Evolutionary conservation across 1,284 basidiomycete species (phyloP).

Genomic region (Agaricales sp.): DNA sequence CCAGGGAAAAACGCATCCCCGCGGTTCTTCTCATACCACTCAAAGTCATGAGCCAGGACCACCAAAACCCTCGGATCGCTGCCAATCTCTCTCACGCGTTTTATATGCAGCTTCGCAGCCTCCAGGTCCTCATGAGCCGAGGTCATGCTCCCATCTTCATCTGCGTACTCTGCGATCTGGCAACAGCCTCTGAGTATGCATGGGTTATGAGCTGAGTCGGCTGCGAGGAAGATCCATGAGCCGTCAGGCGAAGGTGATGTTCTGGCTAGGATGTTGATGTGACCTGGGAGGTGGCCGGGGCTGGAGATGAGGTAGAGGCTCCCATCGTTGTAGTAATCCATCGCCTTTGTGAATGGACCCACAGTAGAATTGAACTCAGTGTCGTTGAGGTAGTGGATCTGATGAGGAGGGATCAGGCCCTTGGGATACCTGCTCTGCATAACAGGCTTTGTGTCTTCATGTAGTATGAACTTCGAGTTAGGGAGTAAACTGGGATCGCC

Average conservation of each 20-base stretch:
- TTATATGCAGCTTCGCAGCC: neutral
- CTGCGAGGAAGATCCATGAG: conserved; percentile 46
- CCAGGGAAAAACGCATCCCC: neutral
- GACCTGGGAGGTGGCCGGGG: conserved; percentile 42
- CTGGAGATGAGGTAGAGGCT: conserved; percentile 46
- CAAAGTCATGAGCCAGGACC: neutral
- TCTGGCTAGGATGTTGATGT: conserved; percentile 44
- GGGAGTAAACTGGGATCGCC: conserved; percentile 36
- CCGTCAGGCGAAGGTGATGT: conserved; percentile 46
- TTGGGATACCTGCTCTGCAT: neutral
- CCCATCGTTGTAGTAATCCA: conserved; percentile 48
- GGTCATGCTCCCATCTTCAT: neutral
- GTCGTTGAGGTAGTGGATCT: neutral
- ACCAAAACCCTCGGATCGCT: neutral
- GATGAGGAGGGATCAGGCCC: neutral
- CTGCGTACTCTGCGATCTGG: neutral
- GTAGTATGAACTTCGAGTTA: conserved; percentile 37
- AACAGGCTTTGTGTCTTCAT: conserved; percentile 23
- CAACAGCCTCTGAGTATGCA: conserved; percentile 30
- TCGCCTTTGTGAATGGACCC: conserved; percentile 40
- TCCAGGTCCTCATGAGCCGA: neutral
- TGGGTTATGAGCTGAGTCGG: conserved; percentile 46
- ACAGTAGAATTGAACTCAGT: neutral
- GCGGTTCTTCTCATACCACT: neutral
- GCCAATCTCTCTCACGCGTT: neutral